A percentile compares a stretch with the other conserved stretches of the same genome.
Conservation (phyloP, 805 yeast genomes). For the Candida easanensis region DNA sequence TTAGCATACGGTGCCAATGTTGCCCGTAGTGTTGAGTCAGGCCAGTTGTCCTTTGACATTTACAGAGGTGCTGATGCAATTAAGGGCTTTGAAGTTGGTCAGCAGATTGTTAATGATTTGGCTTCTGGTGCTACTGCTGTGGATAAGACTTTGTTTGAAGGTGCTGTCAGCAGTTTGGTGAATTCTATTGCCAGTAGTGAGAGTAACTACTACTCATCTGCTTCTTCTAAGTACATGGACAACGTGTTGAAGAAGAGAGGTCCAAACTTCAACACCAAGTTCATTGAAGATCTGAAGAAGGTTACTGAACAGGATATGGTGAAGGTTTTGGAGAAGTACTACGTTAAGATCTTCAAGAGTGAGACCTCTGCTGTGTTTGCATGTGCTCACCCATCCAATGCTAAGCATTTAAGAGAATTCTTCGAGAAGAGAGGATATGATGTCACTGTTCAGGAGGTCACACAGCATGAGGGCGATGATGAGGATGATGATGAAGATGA, state of each 20-base stretch:
- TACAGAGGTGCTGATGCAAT: conserved; percentile 84
- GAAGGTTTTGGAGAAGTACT: conserved; percentile 52
- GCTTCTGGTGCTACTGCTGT: conserved; percentile 52
- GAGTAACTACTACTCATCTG: conserved; percentile 63
- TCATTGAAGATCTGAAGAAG: conserved; percentile 50
- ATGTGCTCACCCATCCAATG: conserved; percentile 69
- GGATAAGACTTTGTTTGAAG: conserved; percentile 60
- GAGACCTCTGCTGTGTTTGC: conserved; percentile 58
- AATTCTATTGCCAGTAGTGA: conserved; percentile 67
- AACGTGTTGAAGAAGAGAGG: conserved; percentile 69
- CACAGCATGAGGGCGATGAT: conserved; percentile 13
- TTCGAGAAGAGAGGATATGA: conserved; percentile 57
- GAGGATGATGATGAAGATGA: conserved; percentile 18
- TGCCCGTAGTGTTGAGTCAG: conserved; percentile 57
- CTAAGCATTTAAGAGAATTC: conserved; percentile 42
- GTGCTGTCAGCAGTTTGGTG: conserved; percentile 75
- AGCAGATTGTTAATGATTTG: conserved; percentile 57
- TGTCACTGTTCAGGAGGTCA: conserved; percentile 55
- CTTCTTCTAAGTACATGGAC: conserved; percentile 63
- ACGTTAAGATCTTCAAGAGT: conserved; percentile 61
- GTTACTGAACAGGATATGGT: conserved; percentile 54
- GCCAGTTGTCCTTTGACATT: conserved; percentile 61
- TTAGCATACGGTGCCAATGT: conserved; percentile 85
- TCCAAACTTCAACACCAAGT: conserved; percentile 51
- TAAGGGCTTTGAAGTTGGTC: conserved; percentile 58